Conservation (phyloP, 1,139 yeast genomes). For the Lodderomyces elongisporus region DNA sequence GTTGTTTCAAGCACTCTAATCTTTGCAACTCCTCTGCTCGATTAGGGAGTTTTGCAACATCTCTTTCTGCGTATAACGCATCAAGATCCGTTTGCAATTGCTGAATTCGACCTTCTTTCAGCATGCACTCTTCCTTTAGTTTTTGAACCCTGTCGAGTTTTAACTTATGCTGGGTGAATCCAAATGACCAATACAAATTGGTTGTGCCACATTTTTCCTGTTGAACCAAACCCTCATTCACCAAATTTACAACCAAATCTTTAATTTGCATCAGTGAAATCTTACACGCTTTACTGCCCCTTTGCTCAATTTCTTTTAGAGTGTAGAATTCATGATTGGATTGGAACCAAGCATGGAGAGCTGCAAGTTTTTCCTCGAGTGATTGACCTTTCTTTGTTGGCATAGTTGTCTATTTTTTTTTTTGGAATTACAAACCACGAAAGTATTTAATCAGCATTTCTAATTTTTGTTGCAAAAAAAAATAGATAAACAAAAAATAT, state of each 20-base stretch:
- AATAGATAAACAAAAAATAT: background rate
- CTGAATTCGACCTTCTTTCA: slow-evolving; percentile 5
- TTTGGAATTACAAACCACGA: too few relatives aligned
- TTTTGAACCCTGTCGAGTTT: slow-evolving; percentile 10
- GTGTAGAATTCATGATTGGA: slow-evolving; percentile 37
- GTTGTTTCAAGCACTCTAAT: slow-evolving; percentile 2
- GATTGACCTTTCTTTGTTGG: slow-evolving; percentile 28
- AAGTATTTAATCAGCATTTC: too few relatives aligned
- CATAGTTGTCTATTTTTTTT: slow-evolving; percentile 6
- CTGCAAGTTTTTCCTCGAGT: slow-evolving; percentile 36
- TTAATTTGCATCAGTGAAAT: slow-evolving; percentile 48
- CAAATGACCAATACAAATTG: slow-evolving; percentile 52
- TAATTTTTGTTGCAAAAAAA: slow-evolving; percentile 1
- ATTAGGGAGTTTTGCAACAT: slow-evolving; percentile 1
- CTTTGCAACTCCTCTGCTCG: slow-evolving; percentile 4
- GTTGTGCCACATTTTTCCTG: slow-evolving; percentile 52
- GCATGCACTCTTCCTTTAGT: slow-evolving; percentile 15
- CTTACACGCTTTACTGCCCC: slow-evolving; percentile 42
- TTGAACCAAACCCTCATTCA: slow-evolving; percentile 43
- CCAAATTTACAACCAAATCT: slow-evolving; percentile 38
- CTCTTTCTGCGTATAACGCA: slow-evolving; percentile 4
- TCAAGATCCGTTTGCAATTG: slow-evolving; percentile 6
- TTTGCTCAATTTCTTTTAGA: slow-evolving; percentile 46
- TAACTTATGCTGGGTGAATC: slow-evolving; percentile 26
- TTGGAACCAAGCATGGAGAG: slow-evolving; percentile 37